Evolutionary conservation across 345 rosid genomes (phyloP).

Genomic region (Salix brachista): DNA sequence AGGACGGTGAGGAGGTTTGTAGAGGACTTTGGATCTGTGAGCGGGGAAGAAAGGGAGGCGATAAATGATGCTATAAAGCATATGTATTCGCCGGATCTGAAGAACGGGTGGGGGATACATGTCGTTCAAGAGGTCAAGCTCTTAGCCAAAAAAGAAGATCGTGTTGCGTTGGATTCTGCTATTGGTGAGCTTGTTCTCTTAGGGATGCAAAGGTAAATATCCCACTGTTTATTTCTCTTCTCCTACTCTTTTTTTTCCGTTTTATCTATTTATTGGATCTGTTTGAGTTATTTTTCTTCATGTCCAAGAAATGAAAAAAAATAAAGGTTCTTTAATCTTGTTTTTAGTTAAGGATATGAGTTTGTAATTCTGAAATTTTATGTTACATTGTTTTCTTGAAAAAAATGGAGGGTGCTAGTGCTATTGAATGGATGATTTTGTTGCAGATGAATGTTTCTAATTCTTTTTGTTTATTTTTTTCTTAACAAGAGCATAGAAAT

Average conservation of each 20-base stretch:
- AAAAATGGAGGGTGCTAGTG: neutral
- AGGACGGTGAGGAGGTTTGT: slow-evolving; percentile 68
- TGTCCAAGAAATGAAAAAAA: neutral
- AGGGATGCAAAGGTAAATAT: slow-evolving; percentile 78
- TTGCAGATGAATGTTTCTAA: neutral
- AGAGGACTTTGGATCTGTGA: slow-evolving; percentile 66
- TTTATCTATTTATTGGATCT: neutral
- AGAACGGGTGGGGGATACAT: slow-evolving; percentile 95
- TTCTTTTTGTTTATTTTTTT: slow-evolving; percentile 11
- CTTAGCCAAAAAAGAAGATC: slow-evolving; percentile 69
- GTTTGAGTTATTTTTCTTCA: neutral
- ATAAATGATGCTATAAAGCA: slow-evolving; percentile 62
- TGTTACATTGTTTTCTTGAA: neutral
- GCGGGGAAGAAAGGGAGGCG: slow-evolving; percentile 38
- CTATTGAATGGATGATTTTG: neutral
- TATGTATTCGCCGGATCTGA: slow-evolving; percentile 98
- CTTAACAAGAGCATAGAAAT: neutral
- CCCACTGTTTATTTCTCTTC: neutral
- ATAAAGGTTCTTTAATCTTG: neutral
- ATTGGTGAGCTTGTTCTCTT: slow-evolving; percentile 75
- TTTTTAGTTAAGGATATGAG: neutral
- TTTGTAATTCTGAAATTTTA: neutral
- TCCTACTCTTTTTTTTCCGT: neutral
- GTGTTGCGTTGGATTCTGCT: slow-evolving; percentile 63
- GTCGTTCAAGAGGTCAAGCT: slow-evolving; percentile 89